Base-by-base conservation (phyloP, 192 early-diverging fungal genomes). In the Spinellus fusiger region DNA sequence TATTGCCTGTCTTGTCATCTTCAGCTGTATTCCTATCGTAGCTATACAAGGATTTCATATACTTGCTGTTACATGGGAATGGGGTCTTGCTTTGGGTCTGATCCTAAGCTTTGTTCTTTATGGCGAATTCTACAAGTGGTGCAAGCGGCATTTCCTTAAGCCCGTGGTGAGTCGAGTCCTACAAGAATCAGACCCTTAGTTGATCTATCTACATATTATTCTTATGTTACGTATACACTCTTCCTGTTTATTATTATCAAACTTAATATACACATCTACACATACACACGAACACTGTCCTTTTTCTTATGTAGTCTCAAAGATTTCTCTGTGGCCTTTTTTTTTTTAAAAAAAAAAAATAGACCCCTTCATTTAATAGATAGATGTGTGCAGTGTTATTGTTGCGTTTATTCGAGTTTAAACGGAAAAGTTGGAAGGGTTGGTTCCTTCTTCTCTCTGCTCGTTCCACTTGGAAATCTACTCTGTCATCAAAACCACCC, bases 11-110 rank as follows among this genome's bases (percentile, higher is more conserved):
- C 77, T 82, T 49, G 13, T 85, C 27, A 56, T 82, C 27, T 77
- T 82, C 53, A 66, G 85, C n/a, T 89, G 88, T 62, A 71, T 90
- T n/a, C 87, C 87, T 2, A 70, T 64, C 4, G 65, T 84, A 35
- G 84, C 83, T 67, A 74, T 77, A 27, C 58, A 62, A 59, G 84
- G 81, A 27, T 86, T 88, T 51, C 76, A 80, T 69, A 73, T 81
- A 69, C 62, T 76, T 37, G 68, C 67, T 18, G 79, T 89, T 33
- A 66, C 77, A 54, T 90, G 84, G 84, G 87, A 89, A 74, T 91
- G 89, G 89, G 85, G 83, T 52, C 59, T 88, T 37, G 76, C 80
- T 46, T 55, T 80, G n/a, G 70, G 73, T 29, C 66, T 81, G 5
- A 62, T 78, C 52, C 35, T 88, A 16, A 47, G 88, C 25, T 87